phyloP scores from a whole-genome alignment of 1,284 basidiomycete species.

The Naganishia sp. region DNA sequence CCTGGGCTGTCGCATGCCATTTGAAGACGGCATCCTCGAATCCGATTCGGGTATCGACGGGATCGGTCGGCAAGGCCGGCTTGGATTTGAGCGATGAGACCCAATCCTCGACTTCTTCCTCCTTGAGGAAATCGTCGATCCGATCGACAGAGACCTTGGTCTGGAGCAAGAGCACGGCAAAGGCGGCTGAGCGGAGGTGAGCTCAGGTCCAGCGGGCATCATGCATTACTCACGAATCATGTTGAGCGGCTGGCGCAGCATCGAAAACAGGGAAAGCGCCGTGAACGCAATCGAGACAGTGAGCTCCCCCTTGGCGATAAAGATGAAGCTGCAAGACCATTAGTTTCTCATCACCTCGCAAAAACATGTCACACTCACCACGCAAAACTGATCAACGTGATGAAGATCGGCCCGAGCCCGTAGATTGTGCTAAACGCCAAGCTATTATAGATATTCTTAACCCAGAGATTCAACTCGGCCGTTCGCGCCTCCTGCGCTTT shows the following conservation, averaged over 20 bases:
- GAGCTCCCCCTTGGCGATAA: constrained; percentile 51
- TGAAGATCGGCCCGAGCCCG: constrained; percentile 47
- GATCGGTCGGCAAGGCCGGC: constrained; percentile 27
- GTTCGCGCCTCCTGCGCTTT: constrained; percentile 48
- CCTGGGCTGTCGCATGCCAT: constrained; percentile 60
- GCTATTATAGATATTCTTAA: constrained; percentile 28
- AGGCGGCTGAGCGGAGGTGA: constrained; percentile 23
- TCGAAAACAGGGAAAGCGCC: constrained; percentile 52
- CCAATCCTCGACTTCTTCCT: constrained; percentile 71
- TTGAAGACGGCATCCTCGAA: constrained; percentile 67
- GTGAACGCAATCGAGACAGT: constrained; percentile 55
- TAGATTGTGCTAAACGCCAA: constrained; percentile 37
- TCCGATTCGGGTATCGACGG: constrained; percentile 59
- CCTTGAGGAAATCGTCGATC: constrained; percentile 74
- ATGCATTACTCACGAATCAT: constrained; percentile 59
- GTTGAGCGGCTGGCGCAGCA: constrained; percentile 64
- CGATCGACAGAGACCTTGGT: constrained; percentile 74
- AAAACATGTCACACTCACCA: constrained; percentile 35
- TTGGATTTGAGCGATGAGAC: constrained; percentile 64
- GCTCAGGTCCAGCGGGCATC: not conserved
- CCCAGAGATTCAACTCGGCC: constrained; percentile 48
- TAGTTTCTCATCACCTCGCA: not conserved
- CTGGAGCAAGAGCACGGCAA: constrained; percentile 53
- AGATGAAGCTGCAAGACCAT: constrained; percentile 44
- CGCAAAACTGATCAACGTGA: constrained; percentile 54